Evolutionary conservation across 1,284 basidiomycete genomes (phyloP).

Genomic region (Prillingera fragicola): DNA sequence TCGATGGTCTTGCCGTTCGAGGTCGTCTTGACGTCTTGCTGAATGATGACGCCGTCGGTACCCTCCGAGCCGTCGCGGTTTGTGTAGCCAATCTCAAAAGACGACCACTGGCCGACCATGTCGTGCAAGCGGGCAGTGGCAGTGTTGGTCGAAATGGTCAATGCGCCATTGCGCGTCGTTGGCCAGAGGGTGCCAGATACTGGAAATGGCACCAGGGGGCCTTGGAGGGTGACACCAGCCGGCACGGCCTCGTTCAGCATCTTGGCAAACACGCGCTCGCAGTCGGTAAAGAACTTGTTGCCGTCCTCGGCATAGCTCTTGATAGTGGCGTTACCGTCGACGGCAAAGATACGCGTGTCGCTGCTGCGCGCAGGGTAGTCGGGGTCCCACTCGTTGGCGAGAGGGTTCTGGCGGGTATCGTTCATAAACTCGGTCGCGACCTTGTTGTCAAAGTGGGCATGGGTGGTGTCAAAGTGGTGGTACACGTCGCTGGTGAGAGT

Average conservation of each 20-base stretch:
- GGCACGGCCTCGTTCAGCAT: constrained; percentile 13
- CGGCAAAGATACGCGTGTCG: constrained; percentile 7
- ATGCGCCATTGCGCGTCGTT: constrained; percentile 3
- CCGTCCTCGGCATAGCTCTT: constrained; percentile 5
- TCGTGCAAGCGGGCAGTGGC: constrained; percentile 6
- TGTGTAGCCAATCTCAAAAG: constrained; percentile 4
- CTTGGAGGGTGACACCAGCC: not conserved
- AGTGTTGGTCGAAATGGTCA: not conserved
- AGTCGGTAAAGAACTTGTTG: constrained; percentile 5
- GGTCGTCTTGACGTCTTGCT: constrained; percentile 1
- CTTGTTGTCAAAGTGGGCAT: constrained; percentile 12
- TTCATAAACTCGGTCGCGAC: constrained; percentile 9
- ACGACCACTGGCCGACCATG: constrained; percentile 4
- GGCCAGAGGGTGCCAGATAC: not conserved
- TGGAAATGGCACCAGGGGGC: constrained; percentile 4
- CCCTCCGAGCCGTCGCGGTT: constrained; percentile 4
- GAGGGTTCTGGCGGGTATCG: constrained; percentile 1
- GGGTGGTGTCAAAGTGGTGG: constrained; percentile 7
- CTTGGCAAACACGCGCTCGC: constrained; percentile 1
- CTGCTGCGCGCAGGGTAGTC: constrained; percentile 1
- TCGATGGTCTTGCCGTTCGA: constrained; percentile 6
- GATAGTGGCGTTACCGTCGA: constrained; percentile 9
- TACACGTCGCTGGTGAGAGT: constrained; percentile 1
- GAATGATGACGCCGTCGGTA: constrained; percentile 2
- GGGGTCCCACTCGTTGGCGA: constrained; percentile 7